Conservation (phyloP, 75 land plant species). For the Pinus taeda region DNA sequence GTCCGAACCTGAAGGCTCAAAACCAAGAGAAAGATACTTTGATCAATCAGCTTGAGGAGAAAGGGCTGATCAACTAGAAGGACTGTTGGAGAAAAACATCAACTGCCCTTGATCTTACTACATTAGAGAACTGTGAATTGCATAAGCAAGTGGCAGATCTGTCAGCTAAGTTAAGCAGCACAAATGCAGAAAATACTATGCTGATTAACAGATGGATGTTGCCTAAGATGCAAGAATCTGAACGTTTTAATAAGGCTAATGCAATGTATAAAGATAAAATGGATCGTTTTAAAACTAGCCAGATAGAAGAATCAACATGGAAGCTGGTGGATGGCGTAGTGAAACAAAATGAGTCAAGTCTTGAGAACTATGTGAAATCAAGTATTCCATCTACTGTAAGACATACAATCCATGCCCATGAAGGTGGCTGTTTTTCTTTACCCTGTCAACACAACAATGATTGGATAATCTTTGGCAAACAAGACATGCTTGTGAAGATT, state of each 20-base stretch:
- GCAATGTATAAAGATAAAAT: constrained; percentile 83
- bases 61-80: constrained; percentile 29
- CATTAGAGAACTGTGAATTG: constrained; percentile 60
- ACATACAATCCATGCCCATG: constrained; percentile 72
- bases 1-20: constrained; percentile 48
- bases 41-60: constrained; percentile 42
- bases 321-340: constrained; percentile 93
- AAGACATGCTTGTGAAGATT: constrained; percentile 66
- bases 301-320: constrained; percentile 73
- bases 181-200: constrained; percentile 78
- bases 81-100: constrained; percentile 48
- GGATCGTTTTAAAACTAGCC: constrained; percentile 45
- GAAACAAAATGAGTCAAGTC: constrained; percentile 75
- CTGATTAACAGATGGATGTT: constrained; percentile 92
- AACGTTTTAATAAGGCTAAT: constrained; percentile 93
- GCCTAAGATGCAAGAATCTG: constrained; percentile 96
- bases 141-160: constrained; percentile 46
- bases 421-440: constrained; percentile 75
- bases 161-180: constrained; percentile 25
- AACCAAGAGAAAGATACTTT: constrained; percentile 63
- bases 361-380: constrained; percentile 60
- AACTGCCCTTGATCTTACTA: constrained; percentile 55
- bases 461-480: constrained; percentile 73
- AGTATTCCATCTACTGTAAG: constrained; percentile 53
- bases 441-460: constrained; percentile 56